Base-by-base conservation (phyloP, 768 basidiomycete genomes). In the Lepiota venenata region DNA sequence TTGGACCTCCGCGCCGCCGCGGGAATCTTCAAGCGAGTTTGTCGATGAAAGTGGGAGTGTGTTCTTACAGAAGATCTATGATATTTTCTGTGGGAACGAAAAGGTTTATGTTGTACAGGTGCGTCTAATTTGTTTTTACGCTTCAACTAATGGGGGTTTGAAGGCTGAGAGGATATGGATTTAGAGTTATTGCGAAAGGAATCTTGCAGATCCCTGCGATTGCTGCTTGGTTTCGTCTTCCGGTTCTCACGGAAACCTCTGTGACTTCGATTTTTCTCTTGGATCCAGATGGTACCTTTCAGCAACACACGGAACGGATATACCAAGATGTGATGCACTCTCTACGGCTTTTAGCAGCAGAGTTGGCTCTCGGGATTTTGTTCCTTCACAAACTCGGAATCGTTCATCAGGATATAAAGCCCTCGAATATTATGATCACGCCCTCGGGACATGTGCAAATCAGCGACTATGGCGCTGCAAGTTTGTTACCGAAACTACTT, bases 351-450 rank as follows among this genome's bases (percentile, higher is more conserved):
- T 56, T 74, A 11, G 59, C 65, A 15, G 68, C 67, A 2, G 71
- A 71, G 55, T 58, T 73, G 18, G 60, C 67, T 5, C 59, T 75
- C 8, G 74, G 69, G 15, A 47, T 75, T 10, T 54, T 66, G 22
- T 71, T 67, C 49, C 62, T 87, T 1, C 85, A 86, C 61, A 71
- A 75, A 52, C 74, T 77, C 58, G 84, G 85, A 21, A 81, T 86
- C 63, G 80, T 87, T 37, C 85, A 87, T 60, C 80, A 83, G 38
- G 84, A 86, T 61, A 80, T 88, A 68, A 86, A 85, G 60, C 85
- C 85, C 2, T 74, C 76, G 50, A 88, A 87, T 64, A 71, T 88
- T 21, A 73, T 87, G 52, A 71, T 82, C 57, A 76, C 77, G 14
- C 65, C 66, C 11, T 67, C 76, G 40, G 78, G 78, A 15, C 75